Percentiles rank a stretch among this genome's conserved stretches.
Evolutionary conservation across 306 rosid genomes (phyloP).

Genomic region (Ammopiptanthus mongolicus): DNA sequence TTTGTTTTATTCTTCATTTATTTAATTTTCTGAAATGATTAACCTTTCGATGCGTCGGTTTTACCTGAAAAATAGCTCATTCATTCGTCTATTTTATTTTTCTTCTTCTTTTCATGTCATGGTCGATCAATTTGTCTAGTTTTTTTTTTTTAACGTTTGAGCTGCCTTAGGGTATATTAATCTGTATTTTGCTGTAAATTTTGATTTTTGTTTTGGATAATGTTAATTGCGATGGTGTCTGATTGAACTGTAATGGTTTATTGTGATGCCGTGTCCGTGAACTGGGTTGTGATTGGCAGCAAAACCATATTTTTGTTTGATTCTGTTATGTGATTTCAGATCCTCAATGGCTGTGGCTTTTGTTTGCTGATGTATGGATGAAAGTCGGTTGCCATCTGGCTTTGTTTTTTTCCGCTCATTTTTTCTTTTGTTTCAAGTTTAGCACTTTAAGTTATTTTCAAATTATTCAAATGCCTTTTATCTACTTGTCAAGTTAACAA

Average conservation of each 20-base stretch:
- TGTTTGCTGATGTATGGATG: background rate
- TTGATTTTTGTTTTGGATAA: background rate
- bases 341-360: background rate
- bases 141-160: background rate
- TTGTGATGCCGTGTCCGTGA: background rate
- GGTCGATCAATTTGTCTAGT: slow-evolving; percentile 12
- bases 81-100: background rate
- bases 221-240: background rate
- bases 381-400: background rate
- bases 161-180: slow-evolving; percentile 24
- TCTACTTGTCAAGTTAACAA: background rate
- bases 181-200: background rate
- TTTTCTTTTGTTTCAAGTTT: background rate
- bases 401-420: background rate
- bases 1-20: background rate
- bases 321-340: slow-evolving; percentile 8
- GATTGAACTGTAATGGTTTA: slow-evolving; percentile 4
- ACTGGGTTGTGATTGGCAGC: slow-evolving; percentile 19
- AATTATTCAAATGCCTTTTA: background rate
- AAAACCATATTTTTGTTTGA: slow-evolving; percentile 18
- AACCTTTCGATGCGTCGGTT: background rate
- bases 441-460: background rate
- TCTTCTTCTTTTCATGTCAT: too few species aligned
- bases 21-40: background rate
- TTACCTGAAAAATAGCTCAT: slow-evolving; percentile 22